Evolutionary conservation across 2,329 filamentous ascomycete species (phyloP).

Genomic region (Trichophaea hybrida): DNA sequence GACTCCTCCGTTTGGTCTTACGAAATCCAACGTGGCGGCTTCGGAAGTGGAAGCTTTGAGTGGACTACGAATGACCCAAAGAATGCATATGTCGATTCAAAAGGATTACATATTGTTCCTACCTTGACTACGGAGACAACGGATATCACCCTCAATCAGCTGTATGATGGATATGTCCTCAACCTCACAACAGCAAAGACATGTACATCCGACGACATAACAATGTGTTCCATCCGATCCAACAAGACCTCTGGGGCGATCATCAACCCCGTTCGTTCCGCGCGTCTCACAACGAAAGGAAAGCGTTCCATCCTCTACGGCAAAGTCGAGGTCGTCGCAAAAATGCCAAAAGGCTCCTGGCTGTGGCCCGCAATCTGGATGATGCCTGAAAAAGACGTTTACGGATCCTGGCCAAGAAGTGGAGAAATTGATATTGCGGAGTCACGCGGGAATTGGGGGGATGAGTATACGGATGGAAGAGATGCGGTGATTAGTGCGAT

Average conservation of each 20-base stretch:
- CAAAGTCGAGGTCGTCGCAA: slow-evolving; percentile 41
- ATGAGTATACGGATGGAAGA: slow-evolving; percentile 33
- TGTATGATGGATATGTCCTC: slow-evolving; percentile 34
- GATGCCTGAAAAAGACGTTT: slow-evolving; percentile 37
- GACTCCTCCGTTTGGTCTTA: too few relatives aligned
- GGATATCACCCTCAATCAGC: slow-evolving; percentile 24
- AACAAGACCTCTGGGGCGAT: slow-evolving; percentile 36
- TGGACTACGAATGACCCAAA: too few relatives aligned
- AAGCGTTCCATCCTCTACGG: slow-evolving; percentile 39
- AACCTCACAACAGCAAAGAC: slow-evolving; percentile 35
- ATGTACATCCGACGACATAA: slow-evolving; percentile 32
- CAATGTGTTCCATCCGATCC: slow-evolving; percentile 33
- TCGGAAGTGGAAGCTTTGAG: too few relatives aligned
- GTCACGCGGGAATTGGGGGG: slow-evolving; percentile 35
- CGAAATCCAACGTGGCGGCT: too few relatives aligned
- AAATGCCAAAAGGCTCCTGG: slow-evolving; percentile 42
- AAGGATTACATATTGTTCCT: too few relatives aligned
- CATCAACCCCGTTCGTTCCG: slow-evolving; percentile 39
- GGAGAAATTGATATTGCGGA: slow-evolving; percentile 44
- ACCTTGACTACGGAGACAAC: too few relatives aligned
- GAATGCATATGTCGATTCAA: too few relatives aligned
- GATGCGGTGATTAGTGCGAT: slow-evolving; percentile 35
- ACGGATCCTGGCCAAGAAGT: slow-evolving; percentile 39
- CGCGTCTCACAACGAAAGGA: slow-evolving; percentile 37
- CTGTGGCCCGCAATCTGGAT: slow-evolving; percentile 41